Conservation (phyloP, 441 rosid genomes). For the Gossypium davidsonii region DNA sequence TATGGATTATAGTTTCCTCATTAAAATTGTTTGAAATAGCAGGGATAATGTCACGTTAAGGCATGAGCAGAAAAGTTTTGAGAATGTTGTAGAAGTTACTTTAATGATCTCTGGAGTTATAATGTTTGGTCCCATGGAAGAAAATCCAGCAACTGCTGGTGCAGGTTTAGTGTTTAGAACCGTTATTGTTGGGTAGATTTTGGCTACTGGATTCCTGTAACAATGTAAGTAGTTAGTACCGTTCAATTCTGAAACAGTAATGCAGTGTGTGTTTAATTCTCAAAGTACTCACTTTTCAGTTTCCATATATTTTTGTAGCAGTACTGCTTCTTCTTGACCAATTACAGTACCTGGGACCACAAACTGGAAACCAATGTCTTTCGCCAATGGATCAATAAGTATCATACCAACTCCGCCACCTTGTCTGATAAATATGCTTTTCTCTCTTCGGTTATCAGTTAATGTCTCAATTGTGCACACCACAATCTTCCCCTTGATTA, state of each 20-base stretch:
- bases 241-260: background rate
- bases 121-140: slow-evolving; percentile 44
- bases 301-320: slow-evolving; percentile 34
- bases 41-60: background rate
- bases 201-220: slow-evolving; percentile 33
- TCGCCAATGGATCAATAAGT: slow-evolving; percentile 28
- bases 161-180: slow-evolving; percentile 33
- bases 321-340: slow-evolving; percentile 32
- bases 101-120: slow-evolving; percentile 39
- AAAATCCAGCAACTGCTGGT: slow-evolving; percentile 37
- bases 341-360: slow-evolving; percentile 31
- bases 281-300: slow-evolving; percentile 26
- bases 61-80: background rate
- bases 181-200: slow-evolving; percentile 33
- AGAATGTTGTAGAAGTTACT: slow-evolving; percentile 16
- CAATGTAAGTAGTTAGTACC: background rate
- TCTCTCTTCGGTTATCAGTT: slow-evolving; percentile 24
- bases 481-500: slow-evolving; percentile 45
- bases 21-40: background rate
- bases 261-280: background rate
- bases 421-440: slow-evolving; percentile 24
- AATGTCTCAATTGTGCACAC: slow-evolving; percentile 29
- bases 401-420: slow-evolving; percentile 48
- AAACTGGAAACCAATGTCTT: slow-evolving; percentile 36
- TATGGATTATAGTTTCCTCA: background rate